Evolutionary conservation across 768 basidiomycete species (phyloP).

Genomic region (Phaeotremella skinneri): DNA sequence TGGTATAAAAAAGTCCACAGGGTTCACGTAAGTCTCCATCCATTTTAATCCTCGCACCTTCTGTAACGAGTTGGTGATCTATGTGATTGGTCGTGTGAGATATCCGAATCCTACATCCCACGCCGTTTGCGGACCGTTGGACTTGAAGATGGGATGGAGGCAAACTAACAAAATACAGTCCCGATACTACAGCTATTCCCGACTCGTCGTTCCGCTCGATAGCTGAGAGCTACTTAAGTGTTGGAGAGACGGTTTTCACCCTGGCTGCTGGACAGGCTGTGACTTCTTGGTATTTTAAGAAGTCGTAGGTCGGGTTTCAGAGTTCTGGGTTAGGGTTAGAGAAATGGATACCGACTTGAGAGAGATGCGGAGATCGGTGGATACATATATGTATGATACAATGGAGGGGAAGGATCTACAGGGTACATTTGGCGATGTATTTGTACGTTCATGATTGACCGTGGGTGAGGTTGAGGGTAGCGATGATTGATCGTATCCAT

Average conservation of each 20-base stretch:
- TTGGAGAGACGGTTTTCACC: conserved; percentile 88
- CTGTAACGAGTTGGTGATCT: not conserved
- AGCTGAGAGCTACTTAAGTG: conserved; percentile 75
- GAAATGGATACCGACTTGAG: too few species aligned
- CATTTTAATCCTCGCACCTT: not conserved
- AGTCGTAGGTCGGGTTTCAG: conserved; percentile 19
- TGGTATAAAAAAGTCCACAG: conserved; percentile 84
- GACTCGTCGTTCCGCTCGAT: conserved; percentile 74
- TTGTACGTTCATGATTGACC: too few species aligned
- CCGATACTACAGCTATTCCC: conserved; percentile 66
- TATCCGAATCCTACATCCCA: not conserved
- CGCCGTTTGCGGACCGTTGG: not conserved
- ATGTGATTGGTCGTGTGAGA: conserved; percentile 9
- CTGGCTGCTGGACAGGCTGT: conserved; percentile 80
- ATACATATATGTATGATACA: too few species aligned
- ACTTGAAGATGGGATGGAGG: too few species aligned
- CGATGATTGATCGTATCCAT: too few species aligned
- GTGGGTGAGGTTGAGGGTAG: too few species aligned
- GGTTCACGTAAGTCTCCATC: conserved; percentile 69
- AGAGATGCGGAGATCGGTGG: too few species aligned
- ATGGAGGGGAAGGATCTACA: too few species aligned
- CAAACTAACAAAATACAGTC: too few species aligned
- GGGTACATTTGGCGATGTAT: too few species aligned
- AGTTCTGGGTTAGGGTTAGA: too few species aligned
- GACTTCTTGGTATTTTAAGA: conserved; percentile 69